Evolutionary conservation across 1,139 yeast species (phyloP), one percentile per base, ranked within the genome.

Genomic region (Geotrichum aggregatum): DNA sequence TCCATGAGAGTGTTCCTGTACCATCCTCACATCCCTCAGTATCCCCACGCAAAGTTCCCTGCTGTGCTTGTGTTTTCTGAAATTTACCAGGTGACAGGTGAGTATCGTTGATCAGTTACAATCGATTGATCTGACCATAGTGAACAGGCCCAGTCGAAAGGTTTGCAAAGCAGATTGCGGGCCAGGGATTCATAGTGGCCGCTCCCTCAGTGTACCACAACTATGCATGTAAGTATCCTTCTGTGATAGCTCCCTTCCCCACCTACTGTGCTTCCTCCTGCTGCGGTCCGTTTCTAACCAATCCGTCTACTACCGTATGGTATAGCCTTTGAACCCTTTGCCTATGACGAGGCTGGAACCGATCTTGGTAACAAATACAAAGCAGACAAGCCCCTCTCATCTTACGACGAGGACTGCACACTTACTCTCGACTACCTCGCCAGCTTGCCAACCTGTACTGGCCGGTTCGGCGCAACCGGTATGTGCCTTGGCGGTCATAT

Each of bases 401-500:
- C 89, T 1, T 86, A 86, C 63, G 95, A 86, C 61, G 94, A 85
- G 65, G 95, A 86, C 66, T 80, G 77, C 62, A 73, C 70, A 47
- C 70, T 85, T 56, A 75, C 87, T 24, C 74, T 85, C 61, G 88
- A 84, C 62, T 80, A 83, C 61, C 73, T 86, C 57, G 66, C 68
- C 50, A 64, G 76, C 2, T 72, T 85, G 57, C 72, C 76, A 1
- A 83, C 87, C 2, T 85, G 87, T 65, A 83, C 79, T 58, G 92
- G 92, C 43, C 78, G 76, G 56, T 77, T 84, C 59, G 95, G 94
- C 28, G 84, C 91, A 49, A 84, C 92, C 1, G 95, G 95, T 22
- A 86, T 86, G 91, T 86, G 95, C 65, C 77, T 86, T 21, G 95
- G 95, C 19, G 95, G 95, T 1, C 94, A 86, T 64, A 72, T 85